phyloP scores from a whole-genome alignment of 345 rosid genomes.

The Rhizophora apiculata region DNA sequence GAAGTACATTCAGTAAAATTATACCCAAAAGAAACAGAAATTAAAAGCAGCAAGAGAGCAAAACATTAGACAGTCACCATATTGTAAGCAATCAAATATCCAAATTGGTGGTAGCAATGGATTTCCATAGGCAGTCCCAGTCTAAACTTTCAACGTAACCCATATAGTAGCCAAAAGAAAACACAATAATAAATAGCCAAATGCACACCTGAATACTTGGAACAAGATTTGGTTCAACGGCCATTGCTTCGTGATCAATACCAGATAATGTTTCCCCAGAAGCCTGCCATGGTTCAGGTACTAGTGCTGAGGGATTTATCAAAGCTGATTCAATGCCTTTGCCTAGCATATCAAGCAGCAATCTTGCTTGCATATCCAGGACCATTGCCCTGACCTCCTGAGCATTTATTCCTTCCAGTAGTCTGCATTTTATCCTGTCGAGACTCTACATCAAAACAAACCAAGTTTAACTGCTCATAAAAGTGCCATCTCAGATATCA shows the following conservation, averaged over 20 bases:
- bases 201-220: constrained; percentile 63
- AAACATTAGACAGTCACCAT: not conserved
- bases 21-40: not conserved
- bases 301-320: constrained; percentile 85
- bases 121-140: not conserved
- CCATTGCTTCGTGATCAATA: constrained; percentile 90
- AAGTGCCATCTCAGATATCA: constrained; percentile 15
- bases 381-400: constrained; percentile 99
- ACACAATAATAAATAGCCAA: constrained; percentile 3
- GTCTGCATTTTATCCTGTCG: constrained; percentile 95
- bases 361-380: constrained; percentile 96
- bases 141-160: constrained; percentile 3
- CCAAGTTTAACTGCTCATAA: constrained; percentile 18
- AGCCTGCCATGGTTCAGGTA: constrained; percentile 84
- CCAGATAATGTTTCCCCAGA: constrained; percentile 63
- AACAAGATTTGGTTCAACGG: constrained; percentile 89
- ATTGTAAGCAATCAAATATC: not conserved
- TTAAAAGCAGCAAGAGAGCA: not conserved
- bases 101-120: not conserved
- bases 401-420: constrained; percentile 96
- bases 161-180: not conserved
- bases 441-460: constrained; percentile 64
- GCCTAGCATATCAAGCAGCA: constrained; percentile 96
- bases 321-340: constrained; percentile 98
- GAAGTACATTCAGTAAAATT: not conserved